These are phyloP conservation scores for Wickerhamiella azyma DNA, from an alignment of 805 yeast species.

Conservation along the genomic window DNA sequence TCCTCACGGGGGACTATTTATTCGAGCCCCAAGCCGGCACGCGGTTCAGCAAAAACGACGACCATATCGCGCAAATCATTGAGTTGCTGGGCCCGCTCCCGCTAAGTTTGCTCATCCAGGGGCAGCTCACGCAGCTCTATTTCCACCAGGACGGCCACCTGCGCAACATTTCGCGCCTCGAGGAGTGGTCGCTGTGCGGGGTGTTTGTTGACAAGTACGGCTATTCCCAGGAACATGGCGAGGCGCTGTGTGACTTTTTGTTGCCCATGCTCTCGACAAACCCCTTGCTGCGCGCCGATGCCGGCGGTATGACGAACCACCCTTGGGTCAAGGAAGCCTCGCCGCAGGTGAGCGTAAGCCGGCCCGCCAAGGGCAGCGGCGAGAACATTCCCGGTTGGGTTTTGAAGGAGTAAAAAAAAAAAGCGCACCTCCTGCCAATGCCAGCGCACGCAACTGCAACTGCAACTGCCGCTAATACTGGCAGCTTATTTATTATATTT, in stretches of 20 bases:
- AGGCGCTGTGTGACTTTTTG: conserved; percentile 60
- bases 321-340: conserved; percentile 76
- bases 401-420: conserved; percentile 19
- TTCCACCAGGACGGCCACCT: conserved; percentile 57
- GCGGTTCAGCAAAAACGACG: conserved; percentile 78
- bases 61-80: conserved; percentile 89
- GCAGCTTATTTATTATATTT: no score
- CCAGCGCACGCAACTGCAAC: no score
- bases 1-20: conserved; percentile 84
- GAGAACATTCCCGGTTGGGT: conserved; percentile 86
- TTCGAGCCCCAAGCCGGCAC: conserved; percentile 62
- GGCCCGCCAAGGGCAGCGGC: conserved; percentile 70
- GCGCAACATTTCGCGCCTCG: conserved; percentile 64
- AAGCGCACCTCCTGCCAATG: no score
- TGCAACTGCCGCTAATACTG: no score
- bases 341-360: conserved; percentile 49
- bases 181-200: conserved; percentile 76
- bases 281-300: conserved; percentile 80
- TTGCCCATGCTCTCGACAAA: conserved; percentile 69
- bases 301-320: conserved; percentile 88
- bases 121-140: conserved; percentile 46
- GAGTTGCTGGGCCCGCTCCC: conserved; percentile 69
- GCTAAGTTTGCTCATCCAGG: conserved; percentile 39
- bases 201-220: conserved; percentile 81
- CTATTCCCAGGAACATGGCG: conserved; percentile 52